phyloP scores from a whole-genome alignment of 2,329 filamentous ascomycete genomes.

The Fusarium pseudoanthophilum region DNA sequence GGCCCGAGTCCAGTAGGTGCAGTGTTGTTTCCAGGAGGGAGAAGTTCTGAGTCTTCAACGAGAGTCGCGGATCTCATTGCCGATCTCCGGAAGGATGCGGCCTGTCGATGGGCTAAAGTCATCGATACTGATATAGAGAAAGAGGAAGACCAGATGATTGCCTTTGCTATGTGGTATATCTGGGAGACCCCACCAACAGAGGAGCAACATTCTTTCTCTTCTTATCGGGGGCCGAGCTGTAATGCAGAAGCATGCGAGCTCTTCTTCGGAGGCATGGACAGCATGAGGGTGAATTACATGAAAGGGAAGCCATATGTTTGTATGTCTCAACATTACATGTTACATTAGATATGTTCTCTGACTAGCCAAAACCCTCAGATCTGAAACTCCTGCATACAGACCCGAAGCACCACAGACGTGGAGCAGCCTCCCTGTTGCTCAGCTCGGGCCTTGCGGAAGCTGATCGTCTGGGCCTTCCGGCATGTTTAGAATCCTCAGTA shows the following conservation, averaged over 20 bases:
- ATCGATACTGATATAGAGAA: constrained; percentile 48
- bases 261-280: constrained; percentile 48
- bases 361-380: constrained; percentile 39
- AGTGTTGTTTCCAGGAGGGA: constrained; percentile 48
- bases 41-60: constrained; percentile 30
- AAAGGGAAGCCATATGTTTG: constrained; percentile 49
- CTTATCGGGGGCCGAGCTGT: constrained; percentile 44
- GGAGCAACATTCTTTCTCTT: constrained; percentile 39
- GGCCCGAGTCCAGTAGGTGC: constrained; percentile 45
- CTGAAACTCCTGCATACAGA: constrained; percentile 53
- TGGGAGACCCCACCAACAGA: constrained; percentile 39
- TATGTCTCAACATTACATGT: constrained; percentile 38
- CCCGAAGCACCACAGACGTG: constrained; percentile 51
- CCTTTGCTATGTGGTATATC: constrained; percentile 52
- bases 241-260: constrained; percentile 50
- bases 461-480: constrained; percentile 49
- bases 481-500: constrained; percentile 51
- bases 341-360: no score
- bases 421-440: constrained; percentile 50
- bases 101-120: constrained; percentile 51
- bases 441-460: constrained; percentile 51
- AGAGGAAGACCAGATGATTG: constrained; percentile 46
- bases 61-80: constrained; percentile 39
- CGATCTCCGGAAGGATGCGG: constrained; percentile 38
- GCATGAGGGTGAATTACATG: constrained; percentile 47